These are phyloP conservation scores for Hymenoscyphus repandus DNA, from an alignment of 2,329 filamentous ascomycete genomes.

Conservation along the genomic window DNA sequence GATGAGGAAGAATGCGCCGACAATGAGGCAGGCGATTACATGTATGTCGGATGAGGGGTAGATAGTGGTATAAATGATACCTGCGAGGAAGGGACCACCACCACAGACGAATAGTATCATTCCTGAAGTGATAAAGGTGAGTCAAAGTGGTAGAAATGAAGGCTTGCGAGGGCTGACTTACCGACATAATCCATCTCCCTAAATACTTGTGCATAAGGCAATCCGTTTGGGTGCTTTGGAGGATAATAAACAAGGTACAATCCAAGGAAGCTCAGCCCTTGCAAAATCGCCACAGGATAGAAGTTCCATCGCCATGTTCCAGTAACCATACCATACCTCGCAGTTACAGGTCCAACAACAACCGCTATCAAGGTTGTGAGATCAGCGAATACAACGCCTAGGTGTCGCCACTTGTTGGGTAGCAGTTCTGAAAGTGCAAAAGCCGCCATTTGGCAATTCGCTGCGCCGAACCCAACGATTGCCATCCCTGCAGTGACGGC, in stretches of 20 bases:
- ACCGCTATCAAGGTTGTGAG: slow-evolving; percentile 39
- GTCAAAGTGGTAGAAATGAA: neutral
- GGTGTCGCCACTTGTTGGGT: slow-evolving; percentile 44
- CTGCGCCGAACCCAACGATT: slow-evolving; percentile 35
- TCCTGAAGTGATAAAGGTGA: neutral
- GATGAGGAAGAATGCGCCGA: slow-evolving; percentile 33
- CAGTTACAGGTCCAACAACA: slow-evolving; percentile 41
- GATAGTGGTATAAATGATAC: slow-evolving; percentile 36
- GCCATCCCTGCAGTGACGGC: slow-evolving; percentile 36
- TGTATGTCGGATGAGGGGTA: slow-evolving; percentile 33
- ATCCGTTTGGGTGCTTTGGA: slow-evolving; percentile 1
- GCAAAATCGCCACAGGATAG: slow-evolving; percentile 17
- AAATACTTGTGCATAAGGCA: slow-evolving; percentile 29
- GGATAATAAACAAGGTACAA: slow-evolving; percentile 31
- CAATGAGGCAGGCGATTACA: slow-evolving; percentile 35
- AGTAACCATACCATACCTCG: slow-evolving; percentile 36
- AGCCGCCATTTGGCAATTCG: slow-evolving; percentile 32
- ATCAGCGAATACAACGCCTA: slow-evolving; percentile 39
- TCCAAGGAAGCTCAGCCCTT: slow-evolving; percentile 30
- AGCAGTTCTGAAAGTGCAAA: slow-evolving; percentile 42
- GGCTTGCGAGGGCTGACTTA: slow-evolving; percentile 16
- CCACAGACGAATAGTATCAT: slow-evolving; percentile 33
- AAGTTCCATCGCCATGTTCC: slow-evolving; percentile 41
- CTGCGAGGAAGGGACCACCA: slow-evolving; percentile 34
- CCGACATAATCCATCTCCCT: slow-evolving; percentile 37